Conservation (phyloP, 2,329 filamentous ascomycete genomes). For the Cercospora canescens region DNA sequence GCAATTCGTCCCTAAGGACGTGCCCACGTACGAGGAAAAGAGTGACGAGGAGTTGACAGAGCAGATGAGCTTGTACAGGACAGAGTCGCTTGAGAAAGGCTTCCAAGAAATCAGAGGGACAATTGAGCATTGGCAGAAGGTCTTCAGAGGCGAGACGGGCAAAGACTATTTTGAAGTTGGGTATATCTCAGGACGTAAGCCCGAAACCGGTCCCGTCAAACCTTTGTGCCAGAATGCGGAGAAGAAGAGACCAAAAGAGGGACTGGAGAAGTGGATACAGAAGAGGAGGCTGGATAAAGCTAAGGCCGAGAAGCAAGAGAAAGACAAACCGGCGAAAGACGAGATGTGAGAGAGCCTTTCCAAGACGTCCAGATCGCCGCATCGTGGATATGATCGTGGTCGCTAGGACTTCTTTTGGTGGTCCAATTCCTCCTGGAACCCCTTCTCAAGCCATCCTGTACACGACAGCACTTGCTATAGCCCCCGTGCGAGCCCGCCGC, state of each 20-base stretch:
- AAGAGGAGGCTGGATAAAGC: constrained; percentile 16
- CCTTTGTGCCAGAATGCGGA: constrained; percentile 57
- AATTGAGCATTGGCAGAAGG: constrained; percentile 77
- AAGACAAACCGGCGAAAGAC: constrained; percentile 7
- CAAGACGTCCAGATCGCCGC: background rate
- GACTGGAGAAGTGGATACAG: constrained; percentile 21
- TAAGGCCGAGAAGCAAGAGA: constrained; percentile 9
- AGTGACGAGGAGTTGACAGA: constrained; percentile 26
- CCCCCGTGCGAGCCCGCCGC: too few species aligned
- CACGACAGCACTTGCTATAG: too few species aligned
- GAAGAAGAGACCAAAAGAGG: constrained; percentile 59
- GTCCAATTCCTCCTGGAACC: too few species aligned
- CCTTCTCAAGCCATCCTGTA: too few species aligned
- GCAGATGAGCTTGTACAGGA: constrained; percentile 43
- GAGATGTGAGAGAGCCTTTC: constrained; percentile 7
- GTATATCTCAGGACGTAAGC: constrained; percentile 65
- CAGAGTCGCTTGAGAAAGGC: constrained; percentile 66
- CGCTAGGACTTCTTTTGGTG: background rate
- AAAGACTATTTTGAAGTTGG: constrained; percentile 83
- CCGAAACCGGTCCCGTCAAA: constrained; percentile 52
- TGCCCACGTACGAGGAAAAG: constrained; percentile 32
- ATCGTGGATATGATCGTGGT: too few species aligned
- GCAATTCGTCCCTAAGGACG: constrained; percentile 71
- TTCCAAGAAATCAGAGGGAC: constrained; percentile 64
- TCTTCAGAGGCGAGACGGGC: constrained; percentile 66